Conservation (phyloP, 2,329 filamentous ascomycete genomes). For the Neobulgaria alba region DNA sequence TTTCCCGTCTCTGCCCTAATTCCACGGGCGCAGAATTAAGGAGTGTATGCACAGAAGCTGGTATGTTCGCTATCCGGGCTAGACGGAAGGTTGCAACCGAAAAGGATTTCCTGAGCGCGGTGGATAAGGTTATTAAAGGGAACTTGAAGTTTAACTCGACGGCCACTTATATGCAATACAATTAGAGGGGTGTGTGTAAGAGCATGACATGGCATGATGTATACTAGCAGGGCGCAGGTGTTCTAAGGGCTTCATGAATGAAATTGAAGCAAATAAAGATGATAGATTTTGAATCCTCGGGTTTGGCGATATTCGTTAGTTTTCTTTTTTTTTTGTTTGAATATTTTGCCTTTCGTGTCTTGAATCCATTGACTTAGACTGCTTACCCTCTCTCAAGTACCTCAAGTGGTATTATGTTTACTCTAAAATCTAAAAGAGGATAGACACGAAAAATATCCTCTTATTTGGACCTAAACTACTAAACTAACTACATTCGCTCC, state of each 20-base stretch:
- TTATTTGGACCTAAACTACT: neutral
- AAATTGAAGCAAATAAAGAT: neutral
- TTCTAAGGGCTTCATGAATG: constrained; percentile 13
- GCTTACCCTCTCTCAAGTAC: neutral
- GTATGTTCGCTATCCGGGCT: constrained; percentile 95
- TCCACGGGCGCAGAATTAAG: constrained; percentile 92
- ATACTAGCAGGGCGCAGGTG: constrained; percentile 28
- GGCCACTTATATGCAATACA: constrained; percentile 98
- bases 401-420: neutral
- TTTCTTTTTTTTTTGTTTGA: no score
- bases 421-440: neutral
- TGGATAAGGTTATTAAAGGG: constrained; percentile 99
- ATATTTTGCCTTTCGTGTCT: neutral
- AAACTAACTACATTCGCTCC: neutral
- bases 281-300: neutral
- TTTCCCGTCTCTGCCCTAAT: constrained; percentile 93
- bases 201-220: constrained; percentile 15
- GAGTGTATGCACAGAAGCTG: constrained; percentile 94
- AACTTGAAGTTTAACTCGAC: constrained; percentile 99
- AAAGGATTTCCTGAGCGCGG: constrained; percentile 96
- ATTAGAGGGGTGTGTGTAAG: constrained; percentile 46
- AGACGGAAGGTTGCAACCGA: constrained; percentile 95
- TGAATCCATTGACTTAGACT: neutral
- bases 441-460: neutral
- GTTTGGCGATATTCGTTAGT: neutral